Conservation (phyloP, 2,329 filamentous ascomycete species). For the Pseudogymnoascus sp. region DNA sequence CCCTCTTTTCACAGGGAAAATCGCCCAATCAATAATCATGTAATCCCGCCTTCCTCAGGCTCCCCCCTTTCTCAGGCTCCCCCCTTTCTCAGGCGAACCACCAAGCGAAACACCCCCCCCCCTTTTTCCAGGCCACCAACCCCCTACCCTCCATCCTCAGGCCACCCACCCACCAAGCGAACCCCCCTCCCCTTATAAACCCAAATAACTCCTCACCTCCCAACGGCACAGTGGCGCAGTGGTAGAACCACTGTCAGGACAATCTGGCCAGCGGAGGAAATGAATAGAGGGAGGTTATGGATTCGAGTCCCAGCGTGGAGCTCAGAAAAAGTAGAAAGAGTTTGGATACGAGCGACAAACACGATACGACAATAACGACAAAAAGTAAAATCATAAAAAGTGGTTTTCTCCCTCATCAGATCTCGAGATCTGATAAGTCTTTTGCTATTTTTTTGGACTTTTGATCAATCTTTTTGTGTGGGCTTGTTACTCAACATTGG, state of each 20-base stretch:
- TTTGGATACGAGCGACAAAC: neutral
- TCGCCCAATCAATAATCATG: neutral
- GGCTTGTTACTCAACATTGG: neutral
- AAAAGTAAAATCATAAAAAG: conserved; percentile 1
- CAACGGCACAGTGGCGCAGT: conserved; percentile 3
- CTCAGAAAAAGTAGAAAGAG: neutral
- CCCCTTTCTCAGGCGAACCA: neutral
- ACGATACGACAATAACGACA: neutral
- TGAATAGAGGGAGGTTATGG: neutral
- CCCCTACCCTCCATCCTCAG: neutral
- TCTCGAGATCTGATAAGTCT: neutral
- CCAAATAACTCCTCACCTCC: neutral
- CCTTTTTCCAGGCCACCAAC: neutral
- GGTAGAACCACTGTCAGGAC: conserved; percentile 4
- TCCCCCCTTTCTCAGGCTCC: neutral
- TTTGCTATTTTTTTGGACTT: neutral
- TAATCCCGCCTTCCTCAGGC: neutral
- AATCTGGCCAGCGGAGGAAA: conserved; percentile 2
- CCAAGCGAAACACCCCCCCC: neutral
- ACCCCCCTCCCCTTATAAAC: neutral
- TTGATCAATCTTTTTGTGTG: neutral
- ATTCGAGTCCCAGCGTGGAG: neutral
- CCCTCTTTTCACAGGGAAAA: neutral
- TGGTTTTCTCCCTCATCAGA: conserved; percentile 3
- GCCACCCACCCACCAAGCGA: neutral